Evolutionary conservation across 305 asterid genomes (phyloP).

Genomic region (Fraxinus sp.): DNA sequence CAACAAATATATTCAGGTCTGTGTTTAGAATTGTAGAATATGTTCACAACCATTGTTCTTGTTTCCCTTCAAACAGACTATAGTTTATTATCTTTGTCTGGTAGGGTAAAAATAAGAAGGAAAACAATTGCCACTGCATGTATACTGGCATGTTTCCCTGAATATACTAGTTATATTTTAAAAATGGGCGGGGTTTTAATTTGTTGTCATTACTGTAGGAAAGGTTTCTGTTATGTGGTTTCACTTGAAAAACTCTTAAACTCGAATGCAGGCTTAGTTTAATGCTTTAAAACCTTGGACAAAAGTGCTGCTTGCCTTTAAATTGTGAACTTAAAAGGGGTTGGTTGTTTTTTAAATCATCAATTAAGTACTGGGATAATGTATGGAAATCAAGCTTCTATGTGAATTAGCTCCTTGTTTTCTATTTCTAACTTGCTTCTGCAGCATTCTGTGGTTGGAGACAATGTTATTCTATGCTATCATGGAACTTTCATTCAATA

Average conservation of each 20-base stretch:
- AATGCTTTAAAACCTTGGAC: neutral
- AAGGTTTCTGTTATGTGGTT: neutral
- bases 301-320: neutral
- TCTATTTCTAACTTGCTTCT: neutral
- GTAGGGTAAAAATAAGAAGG: neutral
- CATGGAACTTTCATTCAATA: neutral
- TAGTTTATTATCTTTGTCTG: neutral
- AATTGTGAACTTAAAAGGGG: neutral
- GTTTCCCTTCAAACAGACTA: neutral
- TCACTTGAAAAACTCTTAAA: neutral
- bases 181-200: too few species aligned
- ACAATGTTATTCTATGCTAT: neutral
- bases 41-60: neutral
- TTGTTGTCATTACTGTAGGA: neutral
- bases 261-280: neutral
- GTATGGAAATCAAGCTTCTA: neutral
- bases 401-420: neutral
- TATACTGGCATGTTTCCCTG: neutral
- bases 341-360: neutral
- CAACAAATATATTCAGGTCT: slow-evolving; percentile 60
- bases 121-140: neutral
- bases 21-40: neutral
- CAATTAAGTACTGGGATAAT: neutral
- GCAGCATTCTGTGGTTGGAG: neutral
- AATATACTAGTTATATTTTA: neutral